phyloP scores from a whole-genome alignment of 164 flowering plant species.

The Vitis rupestris region DNA sequence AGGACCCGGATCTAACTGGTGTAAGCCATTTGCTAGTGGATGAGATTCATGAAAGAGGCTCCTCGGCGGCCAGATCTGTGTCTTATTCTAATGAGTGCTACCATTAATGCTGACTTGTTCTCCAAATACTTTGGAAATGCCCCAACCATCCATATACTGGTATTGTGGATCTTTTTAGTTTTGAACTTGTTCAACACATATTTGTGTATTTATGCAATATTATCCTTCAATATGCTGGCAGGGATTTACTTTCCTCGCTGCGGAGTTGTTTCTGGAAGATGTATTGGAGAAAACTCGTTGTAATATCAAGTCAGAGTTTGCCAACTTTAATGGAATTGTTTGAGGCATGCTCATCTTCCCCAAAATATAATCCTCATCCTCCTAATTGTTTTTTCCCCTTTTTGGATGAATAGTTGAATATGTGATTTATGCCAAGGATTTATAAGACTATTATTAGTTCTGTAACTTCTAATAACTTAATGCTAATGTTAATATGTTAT shows the following conservation, averaged over 20 bases:
- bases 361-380: neutral
- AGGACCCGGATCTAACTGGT: constrained; percentile 75
- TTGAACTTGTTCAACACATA: neutral
- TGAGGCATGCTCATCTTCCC: constrained; percentile 53
- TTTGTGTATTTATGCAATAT: neutral
- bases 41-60: constrained; percentile 98
- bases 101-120: constrained; percentile 91
- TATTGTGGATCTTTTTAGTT: constrained; percentile 23
- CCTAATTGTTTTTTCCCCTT: neutral
- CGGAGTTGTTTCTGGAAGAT: constrained; percentile 81
- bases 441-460: no score
- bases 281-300: constrained; percentile 76
- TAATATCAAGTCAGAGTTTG: constrained; percentile 57
- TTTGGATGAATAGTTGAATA: neutral
- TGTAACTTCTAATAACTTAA: no score
- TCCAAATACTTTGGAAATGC: constrained; percentile 90
- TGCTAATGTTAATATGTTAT: no score
- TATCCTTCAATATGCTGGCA: constrained; percentile 26
- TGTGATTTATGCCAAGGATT: no score
- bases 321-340: constrained; percentile 62
- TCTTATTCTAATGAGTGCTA: constrained; percentile 93
- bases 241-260: constrained; percentile 86
- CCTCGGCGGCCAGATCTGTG: constrained; percentile 89
- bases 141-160: constrained; percentile 85
- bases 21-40: constrained; percentile 92